These are phyloP conservation scores for Xylaria multiplex DNA, from an alignment of 2,329 filamentous ascomycete species.

Conservation along the genomic window DNA sequence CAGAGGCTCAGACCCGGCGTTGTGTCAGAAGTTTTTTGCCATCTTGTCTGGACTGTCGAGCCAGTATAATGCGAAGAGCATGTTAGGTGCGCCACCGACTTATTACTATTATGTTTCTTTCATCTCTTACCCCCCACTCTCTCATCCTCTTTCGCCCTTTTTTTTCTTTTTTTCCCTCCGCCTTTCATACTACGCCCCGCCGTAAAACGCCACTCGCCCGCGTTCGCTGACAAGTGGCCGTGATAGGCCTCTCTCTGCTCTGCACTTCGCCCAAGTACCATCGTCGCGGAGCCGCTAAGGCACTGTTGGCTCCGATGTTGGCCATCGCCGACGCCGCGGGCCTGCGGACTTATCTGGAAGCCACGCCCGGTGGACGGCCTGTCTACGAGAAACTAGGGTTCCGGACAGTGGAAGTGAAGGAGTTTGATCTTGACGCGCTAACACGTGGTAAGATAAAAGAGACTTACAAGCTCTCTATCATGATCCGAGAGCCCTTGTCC, in stretches of 20 bases:
- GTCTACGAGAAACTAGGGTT: conserved; percentile 54
- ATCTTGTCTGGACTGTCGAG: conserved; percentile 42
- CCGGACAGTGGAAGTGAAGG: conserved; percentile 48
- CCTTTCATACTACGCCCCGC: neutral
- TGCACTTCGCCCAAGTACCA: conserved; percentile 50
- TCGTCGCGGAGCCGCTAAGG: conserved; percentile 50
- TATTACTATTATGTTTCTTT: neutral
- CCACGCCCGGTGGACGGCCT: conserved; percentile 50
- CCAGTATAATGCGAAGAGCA: conserved; percentile 48
- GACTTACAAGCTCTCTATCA: conserved; percentile 41
- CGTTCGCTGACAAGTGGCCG: conserved; percentile 1
- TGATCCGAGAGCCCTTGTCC: conserved; percentile 46
- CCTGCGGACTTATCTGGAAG: conserved; percentile 52
- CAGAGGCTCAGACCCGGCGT: conserved; percentile 46
- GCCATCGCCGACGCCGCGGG: conserved; percentile 50
- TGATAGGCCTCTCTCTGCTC: conserved; percentile 51
- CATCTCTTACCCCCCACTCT: neutral
- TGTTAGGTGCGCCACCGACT: conserved; percentile 48
- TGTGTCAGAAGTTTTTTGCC: conserved; percentile 47
- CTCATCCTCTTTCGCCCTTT: neutral
- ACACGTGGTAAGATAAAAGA: conserved; percentile 34
- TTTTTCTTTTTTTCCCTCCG: neutral
- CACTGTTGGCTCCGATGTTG: conserved; percentile 51
- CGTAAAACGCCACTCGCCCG: neutral
- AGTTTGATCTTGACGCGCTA: conserved; percentile 41